These are phyloP conservation scores for Pogostemon cablin DNA, from an alignment of 257 asterid species.

Conservation along the genomic window DNA sequence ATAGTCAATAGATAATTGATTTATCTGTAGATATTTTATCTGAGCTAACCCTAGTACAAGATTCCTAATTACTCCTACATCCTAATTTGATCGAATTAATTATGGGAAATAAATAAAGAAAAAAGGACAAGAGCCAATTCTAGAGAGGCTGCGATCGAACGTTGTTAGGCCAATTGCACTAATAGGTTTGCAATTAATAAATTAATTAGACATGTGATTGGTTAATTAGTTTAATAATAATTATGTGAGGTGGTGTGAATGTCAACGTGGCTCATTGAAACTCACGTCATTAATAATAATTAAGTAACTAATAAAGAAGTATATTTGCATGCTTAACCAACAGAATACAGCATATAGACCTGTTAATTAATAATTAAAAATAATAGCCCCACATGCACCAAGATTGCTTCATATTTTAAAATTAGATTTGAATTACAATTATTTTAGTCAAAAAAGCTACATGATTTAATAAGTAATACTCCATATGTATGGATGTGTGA, in stretches of 20 bases:
- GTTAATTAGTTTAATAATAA: slow-evolving; percentile 14
- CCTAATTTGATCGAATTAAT: no score
- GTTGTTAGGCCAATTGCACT: slow-evolving; percentile 28
- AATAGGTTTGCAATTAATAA: slow-evolving; percentile 7
- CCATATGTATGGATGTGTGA: no score
- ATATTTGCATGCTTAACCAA: slow-evolving; percentile 37
- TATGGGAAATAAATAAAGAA: not conserved
- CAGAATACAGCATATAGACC: slow-evolving; percentile 31
- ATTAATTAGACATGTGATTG: slow-evolving; percentile 24
- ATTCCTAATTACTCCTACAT: no score
- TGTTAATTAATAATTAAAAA: slow-evolving; percentile 5
- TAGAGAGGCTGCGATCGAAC: not conserved
- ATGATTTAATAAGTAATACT: not conserved
- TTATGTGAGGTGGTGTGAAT: slow-evolving; percentile 29
- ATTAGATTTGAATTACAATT: slow-evolving; percentile 31
- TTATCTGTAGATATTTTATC: no score
- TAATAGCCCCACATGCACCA: slow-evolving; percentile 30
- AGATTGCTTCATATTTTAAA: slow-evolving; percentile 33
- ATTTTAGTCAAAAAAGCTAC: slow-evolving; percentile 35
- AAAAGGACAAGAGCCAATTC: not conserved
- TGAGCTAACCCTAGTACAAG: no score
- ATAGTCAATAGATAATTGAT: no score
- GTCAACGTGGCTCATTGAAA: slow-evolving; percentile 40
- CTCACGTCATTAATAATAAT: slow-evolving; percentile 34
- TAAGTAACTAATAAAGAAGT: slow-evolving; percentile 26